A percentile compares a stretch with the other conserved stretches of the same genome.
phyloP scores from a whole-genome alignment of 2,329 filamentous ascomycete species.

The Fusarium neocosmosporiellum region DNA sequence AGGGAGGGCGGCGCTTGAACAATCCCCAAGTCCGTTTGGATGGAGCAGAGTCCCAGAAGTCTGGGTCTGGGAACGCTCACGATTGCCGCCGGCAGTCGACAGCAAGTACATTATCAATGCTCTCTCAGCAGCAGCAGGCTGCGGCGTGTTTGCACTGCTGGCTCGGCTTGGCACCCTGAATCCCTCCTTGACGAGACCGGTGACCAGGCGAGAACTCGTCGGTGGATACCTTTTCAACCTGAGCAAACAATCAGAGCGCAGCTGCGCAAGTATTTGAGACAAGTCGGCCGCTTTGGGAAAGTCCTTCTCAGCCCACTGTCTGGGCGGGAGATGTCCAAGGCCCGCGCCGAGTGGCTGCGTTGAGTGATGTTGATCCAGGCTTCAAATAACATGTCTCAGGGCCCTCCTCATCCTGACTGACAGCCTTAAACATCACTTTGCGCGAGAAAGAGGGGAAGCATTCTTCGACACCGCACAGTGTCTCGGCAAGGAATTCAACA shows the following conservation, averaged over 20 bases:
- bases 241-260: slow-evolving; percentile 20
- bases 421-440: neutral
- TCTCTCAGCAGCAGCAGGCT: neutral
- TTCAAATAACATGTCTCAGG: slow-evolving; percentile 4
- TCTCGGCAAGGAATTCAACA: slow-evolving; percentile 3
- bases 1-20: slow-evolving; percentile 4
- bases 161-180: slow-evolving; percentile 3
- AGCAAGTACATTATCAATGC: neutral
- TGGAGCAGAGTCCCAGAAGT: slow-evolving; percentile 15
- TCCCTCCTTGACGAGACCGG: slow-evolving; percentile 7
- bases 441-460: neutral
- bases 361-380: slow-evolving; percentile 1
- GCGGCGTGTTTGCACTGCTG: slow-evolving; percentile 6
- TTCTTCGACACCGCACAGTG: neutral
- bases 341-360: slow-evolving; percentile 25
- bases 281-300: slow-evolving; percentile 20
- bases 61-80: slow-evolving; percentile 11
- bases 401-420: neutral
- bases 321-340: slow-evolving; percentile 24
- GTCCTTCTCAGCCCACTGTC: slow-evolving; percentile 4
- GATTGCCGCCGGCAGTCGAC: neutral
- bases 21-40: slow-evolving; percentile 24
- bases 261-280: slow-evolving; percentile 22
- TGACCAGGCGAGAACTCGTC: neutral
- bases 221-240: slow-evolving; percentile 19